phyloP scores from a whole-genome alignment of 768 basidiomycete genomes.

The Sporobolomyces pararoseus region DNA sequence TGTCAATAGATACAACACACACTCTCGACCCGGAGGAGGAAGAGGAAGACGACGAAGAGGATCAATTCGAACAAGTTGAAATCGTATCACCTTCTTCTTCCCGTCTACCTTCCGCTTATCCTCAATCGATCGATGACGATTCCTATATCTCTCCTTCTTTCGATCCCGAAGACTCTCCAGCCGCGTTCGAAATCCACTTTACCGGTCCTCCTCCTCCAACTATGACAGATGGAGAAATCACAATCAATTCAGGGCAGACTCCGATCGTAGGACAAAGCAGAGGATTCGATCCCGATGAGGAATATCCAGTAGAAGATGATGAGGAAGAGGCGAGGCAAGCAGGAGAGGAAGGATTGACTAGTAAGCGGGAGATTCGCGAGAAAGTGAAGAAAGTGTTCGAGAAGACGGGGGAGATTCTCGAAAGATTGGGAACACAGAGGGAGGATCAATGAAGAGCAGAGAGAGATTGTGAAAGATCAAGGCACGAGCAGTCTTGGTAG shows the following conservation, averaged over 20 bases:
- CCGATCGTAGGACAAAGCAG: slow-evolving; percentile 13
- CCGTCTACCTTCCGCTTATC: not conserved
- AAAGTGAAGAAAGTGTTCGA: slow-evolving; percentile 29
- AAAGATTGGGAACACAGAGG: not conserved
- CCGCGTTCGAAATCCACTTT: slow-evolving; percentile 27
- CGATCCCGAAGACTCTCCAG: not conserved
- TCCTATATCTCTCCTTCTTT: not conserved
- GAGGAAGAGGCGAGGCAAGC: not conserved
- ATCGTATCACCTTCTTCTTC: slow-evolving; percentile 2
- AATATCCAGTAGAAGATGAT: slow-evolving; percentile 22
- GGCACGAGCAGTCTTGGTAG: too few species aligned
- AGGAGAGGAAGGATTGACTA: not conserved
- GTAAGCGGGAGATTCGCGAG: slow-evolving; percentile 4
- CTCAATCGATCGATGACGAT: not conserved
- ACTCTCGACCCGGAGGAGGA: slow-evolving; percentile 4
- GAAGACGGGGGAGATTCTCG: not conserved
- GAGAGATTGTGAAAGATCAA: too few species aligned
- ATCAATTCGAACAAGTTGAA: slow-evolving; percentile 31
- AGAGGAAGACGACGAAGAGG: slow-evolving; percentile 26
- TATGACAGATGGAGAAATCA: slow-evolving; percentile 13
- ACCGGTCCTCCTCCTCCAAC: slow-evolving; percentile 22
- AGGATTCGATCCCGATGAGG: slow-evolving; percentile 32
- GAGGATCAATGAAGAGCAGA: not conserved
- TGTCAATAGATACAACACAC: slow-evolving; percentile 20
- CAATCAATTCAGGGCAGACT: slow-evolving; percentile 4